These are phyloP conservation scores for Gaeumannomyces sp. DNA, from an alignment of 2,329 filamentous ascomycete genomes.

Conservation along the genomic window DNA sequence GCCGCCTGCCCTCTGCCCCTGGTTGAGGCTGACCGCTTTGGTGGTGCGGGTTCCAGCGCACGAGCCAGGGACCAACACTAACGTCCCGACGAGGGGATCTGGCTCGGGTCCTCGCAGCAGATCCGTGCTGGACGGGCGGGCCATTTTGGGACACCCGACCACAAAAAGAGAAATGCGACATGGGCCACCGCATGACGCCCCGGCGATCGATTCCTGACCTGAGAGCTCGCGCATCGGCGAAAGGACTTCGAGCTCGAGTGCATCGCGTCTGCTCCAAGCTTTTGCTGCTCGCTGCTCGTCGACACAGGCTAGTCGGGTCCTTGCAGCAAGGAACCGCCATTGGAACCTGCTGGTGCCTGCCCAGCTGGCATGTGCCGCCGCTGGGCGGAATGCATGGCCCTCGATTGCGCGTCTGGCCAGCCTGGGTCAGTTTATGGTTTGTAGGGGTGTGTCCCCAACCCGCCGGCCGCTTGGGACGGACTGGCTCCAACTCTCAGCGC, in stretches of 20 bases:
- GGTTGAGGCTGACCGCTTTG: neutral
- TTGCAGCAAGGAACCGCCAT: too few relatives aligned
- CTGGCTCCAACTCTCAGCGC: too few relatives aligned
- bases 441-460: too few relatives aligned
- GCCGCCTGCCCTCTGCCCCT: neutral
- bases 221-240: neutral
- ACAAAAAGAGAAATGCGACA: neutral
- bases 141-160: neutral
- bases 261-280: neutral
- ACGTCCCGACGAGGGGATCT: neutral
- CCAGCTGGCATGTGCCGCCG: too few relatives aligned
- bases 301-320: too few relatives aligned
- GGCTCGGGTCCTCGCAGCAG: neutral
- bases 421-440: neutral
- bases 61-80: neutral
- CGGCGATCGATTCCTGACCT: too few relatives aligned
- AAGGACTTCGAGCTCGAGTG: neutral
- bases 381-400: too few relatives aligned
- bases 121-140: neutral
- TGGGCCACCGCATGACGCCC: neutral
- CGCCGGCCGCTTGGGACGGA: too few relatives aligned
- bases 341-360: too few relatives aligned
- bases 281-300: too few relatives aligned
- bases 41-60: neutral
- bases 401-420: neutral